Evolutionary conservation across 2,329 filamentous ascomycete genomes (phyloP).

Genomic region (Curvularia sp.): DNA sequence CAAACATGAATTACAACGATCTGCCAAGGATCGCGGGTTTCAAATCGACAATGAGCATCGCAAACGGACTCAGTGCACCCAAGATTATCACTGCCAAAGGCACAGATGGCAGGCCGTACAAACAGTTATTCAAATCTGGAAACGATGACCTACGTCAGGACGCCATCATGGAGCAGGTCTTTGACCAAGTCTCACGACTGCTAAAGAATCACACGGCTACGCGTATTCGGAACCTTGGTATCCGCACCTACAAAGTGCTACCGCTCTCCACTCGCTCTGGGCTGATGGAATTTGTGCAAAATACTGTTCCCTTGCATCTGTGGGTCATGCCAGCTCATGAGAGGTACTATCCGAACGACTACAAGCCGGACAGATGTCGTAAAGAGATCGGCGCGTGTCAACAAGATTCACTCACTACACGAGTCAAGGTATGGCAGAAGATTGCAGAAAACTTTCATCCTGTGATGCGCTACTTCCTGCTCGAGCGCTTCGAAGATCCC

Average conservation of each 20-base stretch:
- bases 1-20: constrained; percentile 75
- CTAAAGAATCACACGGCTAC: constrained; percentile 86
- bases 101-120: constrained; percentile 79
- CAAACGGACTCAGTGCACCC: constrained; percentile 87
- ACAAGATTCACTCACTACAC: constrained; percentile 70
- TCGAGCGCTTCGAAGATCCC: constrained; percentile 90
- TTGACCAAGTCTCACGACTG: constrained; percentile 90
- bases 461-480: constrained; percentile 96
- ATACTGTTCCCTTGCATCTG: constrained; percentile 90
- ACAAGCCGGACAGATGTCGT: constrained; percentile 76
- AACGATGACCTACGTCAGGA: constrained; percentile 97
- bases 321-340: constrained; percentile 91
- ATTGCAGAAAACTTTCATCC: constrained; percentile 85
- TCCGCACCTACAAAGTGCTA: constrained; percentile 96
- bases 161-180: constrained; percentile 99
- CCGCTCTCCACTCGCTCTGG: constrained; percentile 85
- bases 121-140: constrained; percentile 91
- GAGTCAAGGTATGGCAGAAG: constrained; percentile 77
- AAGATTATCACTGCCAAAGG: constrained; percentile 88
- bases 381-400: constrained; percentile 80
- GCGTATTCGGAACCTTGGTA: constrained; percentile 84
- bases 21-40: constrained; percentile 78
- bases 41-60: constrained; percentile 79
- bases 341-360: constrained; percentile 82
- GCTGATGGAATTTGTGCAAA: constrained; percentile 94